Base-by-base conservation (phyloP, 257 asterid species). In the Ehretia macrophylla region DNA sequence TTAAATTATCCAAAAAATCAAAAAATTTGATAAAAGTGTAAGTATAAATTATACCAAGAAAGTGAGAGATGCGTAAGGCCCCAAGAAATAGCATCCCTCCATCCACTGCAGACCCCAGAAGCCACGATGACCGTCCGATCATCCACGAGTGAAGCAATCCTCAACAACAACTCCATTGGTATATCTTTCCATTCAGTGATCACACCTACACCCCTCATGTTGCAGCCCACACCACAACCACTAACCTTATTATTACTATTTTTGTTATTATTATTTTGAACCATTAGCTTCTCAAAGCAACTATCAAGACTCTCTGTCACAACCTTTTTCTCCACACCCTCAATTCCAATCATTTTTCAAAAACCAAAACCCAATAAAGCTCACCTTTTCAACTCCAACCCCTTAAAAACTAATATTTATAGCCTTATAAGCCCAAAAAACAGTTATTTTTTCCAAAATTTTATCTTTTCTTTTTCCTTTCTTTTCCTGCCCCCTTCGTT, bases 1-100 rank as follows among this genome's bases (percentile, higher is more conserved):
- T 52, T 22, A 18, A 55, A 55, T 11, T 5, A 18, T 19, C 55
- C 20, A 32, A 42, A 3, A 39, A 11, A n/a, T 14, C 14, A 4
- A 19, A 52, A 18, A 32, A 37, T 9, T 51, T 12, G 27, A 48
- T 11, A 10, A 17, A 59, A 8, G 27, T 0, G 8, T 19, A 48
- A 17, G 45, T 51, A n/a, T 12, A 14, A 70, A 22, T 19, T 13
- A 75, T 88, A 92, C 99, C 99, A 86, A 64, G 90, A 86, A 47
- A 92, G 84, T 65, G 90, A 88, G 51, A 92, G 96, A 60, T 57
- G 86, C 12, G 87, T 75, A 13, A 81, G 86, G 13, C 95, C 99
- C 87, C 90, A 92, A 66, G 83, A 83, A 69, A 92, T 59, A 10
- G 97, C 89, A 64, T 92, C 99, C 75, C 95, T 88, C 99, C 99